A percentile compares a stretch with the other conserved stretches of the same genome.
Evolutionary conservation across 2,329 filamentous ascomycete genomes (phyloP).

Genomic region (Teratosphaeria gauchensis): DNA sequence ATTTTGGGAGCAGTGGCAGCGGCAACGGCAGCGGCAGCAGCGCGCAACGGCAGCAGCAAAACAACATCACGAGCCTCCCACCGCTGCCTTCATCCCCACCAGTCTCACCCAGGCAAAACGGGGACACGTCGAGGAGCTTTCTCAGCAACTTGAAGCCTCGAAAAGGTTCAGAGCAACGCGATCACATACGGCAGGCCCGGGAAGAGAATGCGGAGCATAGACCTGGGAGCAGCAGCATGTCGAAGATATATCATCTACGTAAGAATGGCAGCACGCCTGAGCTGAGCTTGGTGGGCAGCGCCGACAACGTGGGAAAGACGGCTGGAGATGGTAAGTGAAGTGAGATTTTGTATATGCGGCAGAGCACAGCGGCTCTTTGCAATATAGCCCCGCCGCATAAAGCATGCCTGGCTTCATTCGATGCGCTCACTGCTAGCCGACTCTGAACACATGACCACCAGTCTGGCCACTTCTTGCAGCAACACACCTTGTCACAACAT

Average conservation of each 20-base stretch:
- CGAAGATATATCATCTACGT: constrained; percentile 31
- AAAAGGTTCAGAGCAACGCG: constrained; percentile 7
- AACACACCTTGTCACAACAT: neutral
- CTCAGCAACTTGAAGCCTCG: constrained; percentile 19
- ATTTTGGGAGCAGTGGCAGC: constrained; percentile 9
- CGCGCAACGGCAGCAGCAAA: constrained; percentile 4
- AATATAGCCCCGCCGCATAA: neutral
- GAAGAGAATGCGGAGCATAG: constrained; percentile 21
- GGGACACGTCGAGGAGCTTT: constrained; percentile 19
- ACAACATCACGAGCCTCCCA: constrained; percentile 11
- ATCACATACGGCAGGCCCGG: constrained; percentile 13
- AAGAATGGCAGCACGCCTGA: constrained; percentile 40
- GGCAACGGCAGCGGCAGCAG: neutral
- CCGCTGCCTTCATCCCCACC: constrained; percentile 19
- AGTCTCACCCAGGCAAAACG: constrained; percentile 15
- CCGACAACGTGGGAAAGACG: constrained; percentile 17
- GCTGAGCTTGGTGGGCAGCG: constrained; percentile 28
- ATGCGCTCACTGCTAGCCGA: neutral
- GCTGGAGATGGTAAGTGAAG: constrained; percentile 20
- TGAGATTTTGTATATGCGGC: constrained; percentile 1
- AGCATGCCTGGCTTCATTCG: neutral
- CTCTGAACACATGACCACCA: neutral
- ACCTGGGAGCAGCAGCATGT: constrained; percentile 23
- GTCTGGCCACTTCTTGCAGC: neutral
- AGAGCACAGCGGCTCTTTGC: neutral